Conservation (phyloP, 306 rosid species). For the Prunus mira region DNA sequence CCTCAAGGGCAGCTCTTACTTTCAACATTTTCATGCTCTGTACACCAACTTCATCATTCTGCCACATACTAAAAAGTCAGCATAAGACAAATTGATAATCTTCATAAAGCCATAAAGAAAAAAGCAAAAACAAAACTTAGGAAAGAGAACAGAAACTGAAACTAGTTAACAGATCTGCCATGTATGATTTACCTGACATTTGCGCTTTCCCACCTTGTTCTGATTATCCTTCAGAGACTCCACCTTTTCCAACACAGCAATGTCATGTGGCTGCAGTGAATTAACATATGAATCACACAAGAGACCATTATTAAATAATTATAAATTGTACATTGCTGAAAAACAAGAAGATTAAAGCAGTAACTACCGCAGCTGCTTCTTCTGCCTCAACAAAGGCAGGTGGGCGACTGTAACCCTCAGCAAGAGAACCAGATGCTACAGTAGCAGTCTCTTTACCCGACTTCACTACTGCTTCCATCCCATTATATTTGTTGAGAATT, state of each 20-base stretch:
- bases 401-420: constrained; percentile 15
- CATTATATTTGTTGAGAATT: constrained; percentile 38
- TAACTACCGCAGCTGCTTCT: constrained; percentile 28
- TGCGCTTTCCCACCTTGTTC: constrained; percentile 42
- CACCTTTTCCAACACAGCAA: constrained; percentile 27
- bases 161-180: not conserved
- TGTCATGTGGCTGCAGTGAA: constrained; percentile 27
- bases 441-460: constrained; percentile 14
- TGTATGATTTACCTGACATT: constrained; percentile 51
- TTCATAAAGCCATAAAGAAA: constrained; percentile 1
- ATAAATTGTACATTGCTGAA: not conserved
- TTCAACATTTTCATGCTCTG: constrained; percentile 81
- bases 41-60: constrained; percentile 54
- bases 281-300: not conserved
- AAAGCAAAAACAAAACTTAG: not conserved
- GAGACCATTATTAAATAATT: not conserved
- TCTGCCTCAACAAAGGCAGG: constrained; percentile 18
- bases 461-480: constrained; percentile 29
- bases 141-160: not conserved
- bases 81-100: constrained; percentile 25
- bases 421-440: constrained; percentile 3
- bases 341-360: constrained; percentile 11
- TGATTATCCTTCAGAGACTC: constrained; percentile 40
- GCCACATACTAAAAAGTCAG: constrained; percentile 25
- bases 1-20: constrained; percentile 79